Conservation (phyloP, 23 red algal species). For the Gracilariopsis chorda region DNA sequence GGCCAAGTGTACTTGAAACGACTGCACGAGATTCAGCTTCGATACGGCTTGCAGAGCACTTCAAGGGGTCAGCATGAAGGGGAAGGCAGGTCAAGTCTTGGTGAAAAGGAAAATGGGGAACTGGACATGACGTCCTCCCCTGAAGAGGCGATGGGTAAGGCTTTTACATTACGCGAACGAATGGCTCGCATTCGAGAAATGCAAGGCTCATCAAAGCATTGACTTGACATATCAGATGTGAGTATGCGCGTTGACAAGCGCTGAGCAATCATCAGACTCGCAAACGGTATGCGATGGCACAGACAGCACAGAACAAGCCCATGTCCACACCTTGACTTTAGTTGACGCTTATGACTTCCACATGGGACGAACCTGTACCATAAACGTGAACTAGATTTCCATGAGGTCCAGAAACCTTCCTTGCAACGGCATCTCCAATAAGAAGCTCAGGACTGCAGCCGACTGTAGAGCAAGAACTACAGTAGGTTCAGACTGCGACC, state of each 20-base stretch:
- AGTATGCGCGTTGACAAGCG: background rate
- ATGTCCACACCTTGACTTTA: no score
- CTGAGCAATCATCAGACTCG: background rate
- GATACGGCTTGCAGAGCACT: conserved; percentile 45
- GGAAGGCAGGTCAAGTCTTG: background rate
- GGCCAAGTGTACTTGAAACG: conserved; percentile 62
- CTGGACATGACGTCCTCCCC: conserved; percentile 16
- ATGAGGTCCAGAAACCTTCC: no score
- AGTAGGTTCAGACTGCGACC: no score
- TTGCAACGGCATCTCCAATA: no score
- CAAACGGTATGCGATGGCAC: no score
- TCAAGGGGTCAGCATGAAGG: background rate
- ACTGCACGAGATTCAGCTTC: conserved; percentile 55
- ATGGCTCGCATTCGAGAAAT: conserved; percentile 64
- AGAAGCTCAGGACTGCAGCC: no score
- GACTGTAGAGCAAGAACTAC: no score
- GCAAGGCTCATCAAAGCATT: conserved; percentile 43
- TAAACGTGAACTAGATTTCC: no score
- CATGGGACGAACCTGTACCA: no score
- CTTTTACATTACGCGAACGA: conserved; percentile 54
- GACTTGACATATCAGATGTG: background rate
- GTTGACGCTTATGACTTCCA: no score
- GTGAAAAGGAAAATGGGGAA: conserved; percentile 66
- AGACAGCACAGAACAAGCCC: no score
- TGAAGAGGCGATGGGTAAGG: conserved; percentile 49